Evolutionary conservation across 495 filamentous ascomycete genomes (phyloP).

Genomic region (Trichoderma erinaceum): DNA sequence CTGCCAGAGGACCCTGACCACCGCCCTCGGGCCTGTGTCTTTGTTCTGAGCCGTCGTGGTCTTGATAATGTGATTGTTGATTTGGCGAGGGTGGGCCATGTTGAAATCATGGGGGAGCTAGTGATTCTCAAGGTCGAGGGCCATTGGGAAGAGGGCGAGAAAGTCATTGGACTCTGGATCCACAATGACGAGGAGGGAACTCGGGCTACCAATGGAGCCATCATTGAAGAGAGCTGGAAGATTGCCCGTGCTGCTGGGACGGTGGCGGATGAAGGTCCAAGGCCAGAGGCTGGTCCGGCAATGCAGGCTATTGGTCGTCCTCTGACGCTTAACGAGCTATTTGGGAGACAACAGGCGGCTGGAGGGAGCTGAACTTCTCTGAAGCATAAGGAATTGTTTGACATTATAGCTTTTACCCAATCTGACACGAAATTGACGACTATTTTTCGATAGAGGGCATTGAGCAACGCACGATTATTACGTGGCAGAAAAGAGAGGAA

Average conservation of each 20-base stretch:
- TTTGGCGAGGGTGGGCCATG: slow-evolving; percentile 32
- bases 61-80: slow-evolving; percentile 40
- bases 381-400: background rate
- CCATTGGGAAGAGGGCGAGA: slow-evolving; percentile 28
- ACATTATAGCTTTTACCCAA: background rate
- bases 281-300: slow-evolving; percentile 15
- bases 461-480: too few species aligned
- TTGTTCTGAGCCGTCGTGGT: slow-evolving; percentile 43
- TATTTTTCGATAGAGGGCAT: too few species aligned
- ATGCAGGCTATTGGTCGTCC: slow-evolving; percentile 16
- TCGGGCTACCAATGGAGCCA: slow-evolving; percentile 28
- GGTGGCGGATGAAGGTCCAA: background rate
- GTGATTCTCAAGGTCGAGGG: slow-evolving; percentile 39
- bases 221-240: slow-evolving; percentile 37
- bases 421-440: too few species aligned
- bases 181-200: slow-evolving; percentile 41
- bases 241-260: slow-evolving; percentile 26
- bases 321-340: slow-evolving; percentile 16
- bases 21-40: slow-evolving; percentile 32
- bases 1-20: slow-evolving; percentile 25
- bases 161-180: slow-evolving; percentile 41
- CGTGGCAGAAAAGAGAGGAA: too few species aligned
- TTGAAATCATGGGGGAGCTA: slow-evolving; percentile 37
- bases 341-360: background rate
- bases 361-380: background rate